Base-by-base conservation (phyloP, 208 protist species). In the Acanthamoeba triangularis region DNA sequence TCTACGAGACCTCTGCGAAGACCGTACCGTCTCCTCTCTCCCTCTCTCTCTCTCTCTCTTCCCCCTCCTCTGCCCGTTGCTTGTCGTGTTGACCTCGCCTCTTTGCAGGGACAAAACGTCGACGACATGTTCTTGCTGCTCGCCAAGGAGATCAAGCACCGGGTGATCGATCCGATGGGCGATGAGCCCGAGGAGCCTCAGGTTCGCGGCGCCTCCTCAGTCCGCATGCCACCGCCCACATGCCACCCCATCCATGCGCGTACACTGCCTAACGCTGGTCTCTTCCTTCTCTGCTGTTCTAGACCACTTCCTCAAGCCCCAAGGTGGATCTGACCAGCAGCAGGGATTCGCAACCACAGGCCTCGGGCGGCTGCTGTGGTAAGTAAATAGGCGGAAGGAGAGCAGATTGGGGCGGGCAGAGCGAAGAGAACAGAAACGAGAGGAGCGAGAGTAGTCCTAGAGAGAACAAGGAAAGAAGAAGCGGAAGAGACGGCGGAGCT, bases 1-100 rank as follows among this genome's bases (percentile, higher is more conserved):
- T 98, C 93, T 97, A 98, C 35, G 98, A 99, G 92, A 98, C 97
- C 3, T 97, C 94, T 3, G 98, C 98, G 8, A 98, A 98, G 82
- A 97, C 88, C 23, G 88, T 90, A 90, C 84, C 20, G 35, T 20
- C 30, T 20, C 74, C 10, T 96, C 96, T 74, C 80, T 88, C 35
- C 37, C n/a, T 56, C 30, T 52, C 10, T 20, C 52, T 80, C 72
- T 49, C n/a, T n/a, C n/a, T n/a, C n/a, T n/a, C n/a, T n/a, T n/a
- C n/a, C n/a, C n/a, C n/a, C 28, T 84, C 35, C 28, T 80, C 37
- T 47, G 11, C 30, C 16, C 37, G 69, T 30, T 8, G 69, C 16
- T 13, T 14, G 37, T 80, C 0, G 69, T 80, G 37, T 41, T 41
- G 37, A 41, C 37, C 37, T 1, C 37, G 30, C 18, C 18, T 20